These are phyloP conservation scores for Apostasia ramifera DNA, from an alignment of 106 monocot genomes.

Conservation along the genomic window DNA sequence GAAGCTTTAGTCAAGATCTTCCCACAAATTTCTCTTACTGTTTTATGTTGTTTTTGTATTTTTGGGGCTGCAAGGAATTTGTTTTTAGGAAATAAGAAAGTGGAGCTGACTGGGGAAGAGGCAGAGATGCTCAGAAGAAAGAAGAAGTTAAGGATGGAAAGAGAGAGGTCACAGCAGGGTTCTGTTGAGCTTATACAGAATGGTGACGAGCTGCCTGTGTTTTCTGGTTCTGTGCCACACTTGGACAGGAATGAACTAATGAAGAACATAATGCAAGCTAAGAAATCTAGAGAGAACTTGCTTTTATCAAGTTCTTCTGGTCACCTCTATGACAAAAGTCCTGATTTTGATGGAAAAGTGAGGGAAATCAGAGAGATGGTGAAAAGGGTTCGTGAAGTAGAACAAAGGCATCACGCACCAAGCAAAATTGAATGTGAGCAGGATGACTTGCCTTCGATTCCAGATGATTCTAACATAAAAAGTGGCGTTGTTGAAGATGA, in stretches of 20 bases:
- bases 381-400: slow-evolving; percentile 38
- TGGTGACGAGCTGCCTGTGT: slow-evolving; percentile 14
- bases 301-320: background rate
- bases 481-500: background rate
- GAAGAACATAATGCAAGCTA: slow-evolving; percentile 30
- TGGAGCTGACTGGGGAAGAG: slow-evolving; percentile 36
- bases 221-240: slow-evolving; percentile 26
- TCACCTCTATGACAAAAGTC: background rate
- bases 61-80: slow-evolving; percentile 23
- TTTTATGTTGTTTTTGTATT: slow-evolving; percentile 36
- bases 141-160: slow-evolving; percentile 54
- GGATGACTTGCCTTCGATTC: slow-evolving; percentile 5
- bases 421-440: slow-evolving; percentile 8
- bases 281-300: slow-evolving; percentile 9
- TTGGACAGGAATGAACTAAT: slow-evolving; percentile 55
- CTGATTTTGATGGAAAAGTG: slow-evolving; percentile 48
- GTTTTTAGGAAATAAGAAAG: slow-evolving; percentile 20
- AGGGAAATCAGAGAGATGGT: slow-evolving; percentile 56
- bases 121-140: slow-evolving; percentile 77
- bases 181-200: slow-evolving; percentile 38
- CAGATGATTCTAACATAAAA: background rate
- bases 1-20: slow-evolving; percentile 16
- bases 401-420: slow-evolving; percentile 16
- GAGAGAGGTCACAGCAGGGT: slow-evolving; percentile 27
- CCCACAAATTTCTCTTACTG: slow-evolving; percentile 18